Evolutionary conservation across 78 protist genomes (phyloP), one percentile per base, ranked within the genome.

Genomic region (Isochrysis galbana): DNA sequence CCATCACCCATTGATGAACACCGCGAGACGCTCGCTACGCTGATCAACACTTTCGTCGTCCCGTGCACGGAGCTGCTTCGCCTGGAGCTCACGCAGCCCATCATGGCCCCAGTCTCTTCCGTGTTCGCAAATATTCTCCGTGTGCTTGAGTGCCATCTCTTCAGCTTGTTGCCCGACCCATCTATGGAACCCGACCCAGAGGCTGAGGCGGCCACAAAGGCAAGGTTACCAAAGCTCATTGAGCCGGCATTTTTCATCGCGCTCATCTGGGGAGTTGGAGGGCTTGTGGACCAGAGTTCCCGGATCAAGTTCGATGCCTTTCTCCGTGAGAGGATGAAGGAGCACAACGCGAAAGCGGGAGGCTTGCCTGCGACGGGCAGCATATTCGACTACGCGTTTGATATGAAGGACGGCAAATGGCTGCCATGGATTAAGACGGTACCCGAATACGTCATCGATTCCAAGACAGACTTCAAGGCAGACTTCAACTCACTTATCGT

Each of bases 251-350:
- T 96, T 61, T 0, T 96, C 54, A 84, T 94, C 38, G 87, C 95
- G n/a, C 83, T 96, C 48, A 54, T 94, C 11, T 96, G 97, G 98
- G 46, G 94, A 4, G 48, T 96, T 32, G 98, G 98, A 0, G 97
- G 94, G 2, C 48, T 95, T 34, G 47, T 61, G 83, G 93, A 91
- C 67, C 69, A 11, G 11, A 83, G 0, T 0, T 83, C 95, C 32
- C 93, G 98, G 11, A 38, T 14, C 10, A 2, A 2, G 51, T 96
- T 95, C 45, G 69, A 84, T 72, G 67, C 1, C 34, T 72, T 0
- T 44, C 92, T 95, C 44, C 54, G 95, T 3, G 67, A 36, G 3
- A 14, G 1, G 25, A 26, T 95, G 55, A 34, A 0, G 5, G 88
- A 80, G 44, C 29, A 17, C 45, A 22, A 39, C 25, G 11, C 45